Evolutionary conservation across 2,329 filamentous ascomycete genomes (phyloP).

Genomic region (Scedosporium apiospermum): DNA sequence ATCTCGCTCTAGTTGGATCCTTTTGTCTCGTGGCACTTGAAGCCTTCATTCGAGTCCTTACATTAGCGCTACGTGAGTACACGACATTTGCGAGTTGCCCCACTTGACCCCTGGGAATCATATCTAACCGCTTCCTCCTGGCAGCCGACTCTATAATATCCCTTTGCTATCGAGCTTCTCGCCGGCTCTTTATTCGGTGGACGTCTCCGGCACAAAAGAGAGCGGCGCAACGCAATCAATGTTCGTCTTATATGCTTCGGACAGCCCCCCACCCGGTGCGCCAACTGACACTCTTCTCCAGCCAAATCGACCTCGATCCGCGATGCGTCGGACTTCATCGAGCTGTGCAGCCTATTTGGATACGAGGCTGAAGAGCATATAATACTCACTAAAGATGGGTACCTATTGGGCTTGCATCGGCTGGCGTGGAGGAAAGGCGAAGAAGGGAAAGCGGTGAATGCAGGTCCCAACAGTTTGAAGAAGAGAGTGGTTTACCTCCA

Average conservation of each 20-base stretch:
- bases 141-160: constrained; percentile 68
- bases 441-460: constrained; percentile 69
- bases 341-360: constrained; percentile 84
- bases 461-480: constrained; percentile 53
- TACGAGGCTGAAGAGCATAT: constrained; percentile 96
- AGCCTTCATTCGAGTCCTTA: constrained; percentile 73
- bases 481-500: constrained; percentile 92
- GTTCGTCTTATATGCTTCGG: constrained; percentile 23
- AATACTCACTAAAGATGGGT: constrained; percentile 89
- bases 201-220: constrained; percentile 60
- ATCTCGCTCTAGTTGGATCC: constrained; percentile 75
- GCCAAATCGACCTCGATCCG: constrained; percentile 68
- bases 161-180: constrained; percentile 74
- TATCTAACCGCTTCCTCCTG: constrained; percentile 1
- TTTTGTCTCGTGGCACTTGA: constrained; percentile 78
- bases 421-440: constrained; percentile 77
- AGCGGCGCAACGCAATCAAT: constrained; percentile 58
- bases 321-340: constrained; percentile 82
- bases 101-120: not conserved
- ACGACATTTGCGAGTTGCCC: not conserved
- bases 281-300: constrained; percentile 47
- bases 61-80: constrained; percentile 70
- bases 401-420: constrained; percentile 81
- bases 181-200: constrained; percentile 71
- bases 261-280: constrained; percentile 23